Evolutionary conservation across 495 filamentous ascomycete genomes (phyloP), one percentile per base, ranked within the genome.

Genomic region (Glonium stellatum): DNA sequence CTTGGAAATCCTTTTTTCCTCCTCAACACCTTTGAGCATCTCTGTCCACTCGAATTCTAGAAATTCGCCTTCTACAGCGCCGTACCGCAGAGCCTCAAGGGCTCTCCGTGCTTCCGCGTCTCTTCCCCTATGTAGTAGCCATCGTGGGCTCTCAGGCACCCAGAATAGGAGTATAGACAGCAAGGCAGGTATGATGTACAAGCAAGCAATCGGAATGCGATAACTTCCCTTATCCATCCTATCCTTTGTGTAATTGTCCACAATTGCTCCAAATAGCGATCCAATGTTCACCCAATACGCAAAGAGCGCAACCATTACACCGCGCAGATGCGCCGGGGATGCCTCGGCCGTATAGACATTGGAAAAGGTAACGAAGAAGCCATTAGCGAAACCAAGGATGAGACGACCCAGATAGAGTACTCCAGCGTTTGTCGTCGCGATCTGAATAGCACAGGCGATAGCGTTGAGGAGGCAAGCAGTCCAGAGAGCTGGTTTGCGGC

Each of bases 131-230:
- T 87, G 80, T 41, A 92, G 84, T 18, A 90, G 79, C 87, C 87
- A 92, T 85, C 86, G 89, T 0, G 89, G 89, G 1, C 79, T 84
- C 69, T 93, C 89, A 0, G 89, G 89, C 0, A 87, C 86, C 31
- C 88, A 80, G 57, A 76, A 78, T 8, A 86, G 64, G 13, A 73
- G 75, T 60, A 90, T 75, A 51, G 86, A 79, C 4, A 92, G 78
- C 1, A 66, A 19, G 1, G 46, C 42, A 2, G 88, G 88, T 1
- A 86, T 71, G 37, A 85, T 70, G 52, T 80, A 83, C 57, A 85
- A 19, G 21, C 44, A 46, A 4, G 81, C 82, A 0, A 87, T 73
- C 2, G 83, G 80, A 54, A 84, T 82, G 1, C 80, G 73, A 63
- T 83, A 87, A 15, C 77, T 72, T 11, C 71, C 66, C 54, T 72